Evolutionary conservation across 2,329 filamentous ascomycete species (phyloP), one percentile per base, ranked within the genome.

Genomic region (Tolypocladium nubicola): DNA sequence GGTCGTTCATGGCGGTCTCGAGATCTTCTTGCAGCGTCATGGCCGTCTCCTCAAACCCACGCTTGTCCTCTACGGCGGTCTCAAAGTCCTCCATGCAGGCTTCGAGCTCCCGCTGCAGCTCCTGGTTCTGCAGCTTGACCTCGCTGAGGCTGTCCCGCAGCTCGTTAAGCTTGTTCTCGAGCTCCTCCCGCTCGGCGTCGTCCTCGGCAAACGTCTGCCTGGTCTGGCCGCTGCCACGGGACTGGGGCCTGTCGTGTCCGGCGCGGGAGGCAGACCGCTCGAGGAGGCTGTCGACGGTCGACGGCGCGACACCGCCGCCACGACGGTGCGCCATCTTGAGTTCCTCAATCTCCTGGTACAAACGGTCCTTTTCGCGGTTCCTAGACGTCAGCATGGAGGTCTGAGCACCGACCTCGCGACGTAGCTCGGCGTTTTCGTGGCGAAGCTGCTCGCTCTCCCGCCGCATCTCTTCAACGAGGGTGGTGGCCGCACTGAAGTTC

Each of bases 261-360:
- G 90, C 86, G 47, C 93, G 85, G 4, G 93, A 97, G 14, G 92
- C 90, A 0, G 93, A 97, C n/a, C 94, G 85, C 59, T 97, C 94
- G 38, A 97, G 82, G 49, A 97, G 88, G 68, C 91, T 96, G 68
- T 97, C 94, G 7, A 93, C 85, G 1, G 90, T 83, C 0, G 83
- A 84, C 0, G 81, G 79, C 1, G 80, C 79, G 4, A 81, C 87
- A 38, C 84, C 84, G 61, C 81, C 88, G 37, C 83, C 84, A 61
- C 90, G 85, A 56, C 91, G 86, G 62, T 91, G 87, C 1, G 88
- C 85, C 65, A 97, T 84, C 73, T 97, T 99, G 61, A 99, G 79
- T 60, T 97, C 92, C 72, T 99, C 94, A 61, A 97, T 97, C 70
- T 99, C 93, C 68, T 96, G 90, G 70, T 97, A 96, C 10, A 99